Evolutionary conservation across 106 monocot genomes (phyloP).

Genomic region (Dioscorea zingiberensis): DNA sequence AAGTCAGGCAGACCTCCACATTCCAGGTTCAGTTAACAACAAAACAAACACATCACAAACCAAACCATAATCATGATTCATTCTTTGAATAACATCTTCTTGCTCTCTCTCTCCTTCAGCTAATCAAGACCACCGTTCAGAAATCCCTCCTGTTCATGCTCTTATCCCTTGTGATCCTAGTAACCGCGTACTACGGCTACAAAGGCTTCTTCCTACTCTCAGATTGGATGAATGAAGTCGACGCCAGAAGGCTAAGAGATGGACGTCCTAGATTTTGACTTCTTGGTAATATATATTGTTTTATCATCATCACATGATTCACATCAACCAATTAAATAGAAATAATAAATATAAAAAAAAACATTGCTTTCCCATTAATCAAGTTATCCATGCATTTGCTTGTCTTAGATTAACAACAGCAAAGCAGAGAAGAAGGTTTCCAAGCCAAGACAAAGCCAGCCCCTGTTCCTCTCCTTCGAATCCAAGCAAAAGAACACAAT

Average conservation of each 20-base stretch:
- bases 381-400: no score
- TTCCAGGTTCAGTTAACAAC: constrained; percentile 39
- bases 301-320: background rate
- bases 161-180: constrained; percentile 13
- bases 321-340: no score
- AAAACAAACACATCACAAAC: background rate
- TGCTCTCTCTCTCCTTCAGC: constrained; percentile 26
- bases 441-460: no score
- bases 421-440: no score
- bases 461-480: no score
- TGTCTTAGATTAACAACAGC: no score
- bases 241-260: constrained; percentile 21
- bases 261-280: constrained; percentile 20
- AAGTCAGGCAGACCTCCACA: constrained; percentile 31
- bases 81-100: background rate
- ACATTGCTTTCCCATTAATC: no score
- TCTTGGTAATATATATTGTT: background rate
- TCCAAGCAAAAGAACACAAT: no score
- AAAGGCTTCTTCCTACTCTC: constrained; percentile 74
- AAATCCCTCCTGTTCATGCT: constrained; percentile 28
- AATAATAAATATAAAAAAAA: background rate
- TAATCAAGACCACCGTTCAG: constrained; percentile 24
- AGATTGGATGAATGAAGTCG: constrained; percentile 83
- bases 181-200: constrained; percentile 37
- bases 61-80: background rate